phyloP scores from a whole-genome alignment of 768 basidiomycete genomes.

The Lactifluus pinguis region DNA sequence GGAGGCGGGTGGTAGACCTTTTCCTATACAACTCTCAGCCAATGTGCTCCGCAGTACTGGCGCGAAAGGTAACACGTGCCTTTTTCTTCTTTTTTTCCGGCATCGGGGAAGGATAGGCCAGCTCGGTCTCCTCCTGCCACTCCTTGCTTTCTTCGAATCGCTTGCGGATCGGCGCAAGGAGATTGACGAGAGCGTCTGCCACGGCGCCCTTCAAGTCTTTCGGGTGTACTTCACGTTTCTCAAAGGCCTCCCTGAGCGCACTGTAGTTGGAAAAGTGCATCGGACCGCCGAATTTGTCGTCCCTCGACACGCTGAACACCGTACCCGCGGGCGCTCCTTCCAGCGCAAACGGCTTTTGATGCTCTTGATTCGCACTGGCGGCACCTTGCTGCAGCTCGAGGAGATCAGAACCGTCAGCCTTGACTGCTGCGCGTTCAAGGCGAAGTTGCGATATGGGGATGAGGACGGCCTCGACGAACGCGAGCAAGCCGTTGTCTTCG shows the following conservation, averaged over 20 bases:
- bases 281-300: constrained; percentile 75
- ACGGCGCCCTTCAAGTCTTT: constrained; percentile 82
- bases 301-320: constrained; percentile 69
- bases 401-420: constrained; percentile 30
- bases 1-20: constrained; percentile 81
- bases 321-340: constrained; percentile 72
- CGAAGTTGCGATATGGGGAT: constrained; percentile 79
- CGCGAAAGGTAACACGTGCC: constrained; percentile 19
- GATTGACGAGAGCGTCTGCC: constrained; percentile 56
- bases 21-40: constrained; percentile 36
- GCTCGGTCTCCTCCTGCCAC: constrained; percentile 65
- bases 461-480: constrained; percentile 75
- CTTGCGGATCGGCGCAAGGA: constrained; percentile 75
- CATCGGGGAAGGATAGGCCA: constrained; percentile 79
- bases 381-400: constrained; percentile 30
- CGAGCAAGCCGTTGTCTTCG: constrained; percentile 81
- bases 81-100: constrained; percentile 60
- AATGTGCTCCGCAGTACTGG: neutral
- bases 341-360: constrained; percentile 53
- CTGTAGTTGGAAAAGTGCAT: constrained; percentile 63
- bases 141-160: constrained; percentile 69
- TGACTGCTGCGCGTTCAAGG: constrained; percentile 40
- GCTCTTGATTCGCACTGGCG: constrained; percentile 35
- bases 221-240: constrained; percentile 71
- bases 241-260: constrained; percentile 66